Percentiles rank a stretch among this genome's conserved stretches.
Evolutionary conservation across 768 basidiomycete genomes (phyloP).

Genomic region (Boletus insuetus): DNA sequence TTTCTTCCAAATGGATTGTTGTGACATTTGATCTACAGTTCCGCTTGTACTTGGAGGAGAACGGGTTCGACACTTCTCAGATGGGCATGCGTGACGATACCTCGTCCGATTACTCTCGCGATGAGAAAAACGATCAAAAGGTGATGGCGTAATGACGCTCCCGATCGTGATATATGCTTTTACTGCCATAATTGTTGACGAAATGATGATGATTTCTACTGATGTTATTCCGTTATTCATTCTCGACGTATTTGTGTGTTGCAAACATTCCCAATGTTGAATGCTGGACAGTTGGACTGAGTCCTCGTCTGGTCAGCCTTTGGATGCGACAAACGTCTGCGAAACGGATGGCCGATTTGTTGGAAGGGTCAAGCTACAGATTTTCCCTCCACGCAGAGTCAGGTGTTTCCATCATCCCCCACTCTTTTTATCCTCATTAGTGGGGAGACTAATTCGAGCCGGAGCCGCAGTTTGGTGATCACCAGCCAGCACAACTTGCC

Average conservation of each 20-base stretch:
- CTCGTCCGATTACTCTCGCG: slow-evolving; percentile 14
- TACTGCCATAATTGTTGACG: neutral
- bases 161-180: slow-evolving; percentile 1
- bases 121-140: slow-evolving; percentile 18
- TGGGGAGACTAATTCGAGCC: no score
- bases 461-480: no score
- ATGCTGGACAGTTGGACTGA: no score
- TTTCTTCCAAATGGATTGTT: neutral
- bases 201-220: neutral
- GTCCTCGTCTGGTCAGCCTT: neutral
- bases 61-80: slow-evolving; percentile 74
- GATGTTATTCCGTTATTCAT: neutral
- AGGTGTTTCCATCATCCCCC: no score
- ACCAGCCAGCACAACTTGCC: no score
- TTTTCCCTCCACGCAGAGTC: no score
- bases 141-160: slow-evolving; percentile 8
- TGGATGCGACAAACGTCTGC: neutral
- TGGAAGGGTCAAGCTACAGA: no score
- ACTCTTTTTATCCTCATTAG: no score
- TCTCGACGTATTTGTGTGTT: neutral
- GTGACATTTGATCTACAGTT: slow-evolving; percentile 45
- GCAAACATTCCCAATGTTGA: no score
- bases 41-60: slow-evolving; percentile 72
- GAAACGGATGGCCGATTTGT: no score
- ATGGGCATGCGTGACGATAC: slow-evolving; percentile 55